Conservation (phyloP, 352 stramenopile genomes). For the Phytophthora hibernalis region DNA sequence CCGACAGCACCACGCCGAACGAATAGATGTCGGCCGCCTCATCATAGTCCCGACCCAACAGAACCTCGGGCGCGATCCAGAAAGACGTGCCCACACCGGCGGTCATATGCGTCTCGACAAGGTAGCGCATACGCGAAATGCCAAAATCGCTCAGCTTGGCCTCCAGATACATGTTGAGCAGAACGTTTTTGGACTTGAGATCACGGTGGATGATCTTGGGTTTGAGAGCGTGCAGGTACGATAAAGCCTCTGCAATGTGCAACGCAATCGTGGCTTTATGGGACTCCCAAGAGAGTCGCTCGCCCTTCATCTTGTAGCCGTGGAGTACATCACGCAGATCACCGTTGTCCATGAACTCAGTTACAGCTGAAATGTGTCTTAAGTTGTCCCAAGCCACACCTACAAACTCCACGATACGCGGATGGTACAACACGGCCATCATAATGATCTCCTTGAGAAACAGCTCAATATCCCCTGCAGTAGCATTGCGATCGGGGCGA, state of each 20-base stretch:
- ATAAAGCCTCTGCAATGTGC: slow-evolving; percentile 58
- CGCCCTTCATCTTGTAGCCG: slow-evolving; percentile 42
- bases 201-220: slow-evolving; percentile 60
- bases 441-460: slow-evolving; percentile 60
- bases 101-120: slow-evolving; percentile 52
- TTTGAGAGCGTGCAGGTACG: slow-evolving; percentile 59
- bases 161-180: slow-evolving; percentile 62
- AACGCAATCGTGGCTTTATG: slow-evolving; percentile 58
- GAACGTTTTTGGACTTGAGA: slow-evolving; percentile 56
- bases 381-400: slow-evolving; percentile 55
- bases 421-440: slow-evolving; percentile 51
- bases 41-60: slow-evolving; percentile 60
- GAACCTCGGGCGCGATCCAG: slow-evolving; percentile 63
- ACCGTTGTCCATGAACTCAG: slow-evolving; percentile 65
- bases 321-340: slow-evolving; percentile 60
- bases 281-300: slow-evolving; percentile 45
- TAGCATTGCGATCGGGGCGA: slow-evolving; percentile 31
- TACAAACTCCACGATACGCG: slow-evolving; percentile 56
- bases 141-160: slow-evolving; percentile 81
- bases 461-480: slow-evolving; percentile 40
- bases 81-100: slow-evolving; percentile 48
- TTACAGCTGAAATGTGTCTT: slow-evolving; percentile 52
- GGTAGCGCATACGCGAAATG: slow-evolving; percentile 45
- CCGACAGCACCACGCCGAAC: slow-evolving; percentile 58
- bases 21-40: slow-evolving; percentile 67